Evolutionary conservation across 805 yeast genomes (phyloP).

Genomic region (Wickerhamiella cacticola): DNA sequence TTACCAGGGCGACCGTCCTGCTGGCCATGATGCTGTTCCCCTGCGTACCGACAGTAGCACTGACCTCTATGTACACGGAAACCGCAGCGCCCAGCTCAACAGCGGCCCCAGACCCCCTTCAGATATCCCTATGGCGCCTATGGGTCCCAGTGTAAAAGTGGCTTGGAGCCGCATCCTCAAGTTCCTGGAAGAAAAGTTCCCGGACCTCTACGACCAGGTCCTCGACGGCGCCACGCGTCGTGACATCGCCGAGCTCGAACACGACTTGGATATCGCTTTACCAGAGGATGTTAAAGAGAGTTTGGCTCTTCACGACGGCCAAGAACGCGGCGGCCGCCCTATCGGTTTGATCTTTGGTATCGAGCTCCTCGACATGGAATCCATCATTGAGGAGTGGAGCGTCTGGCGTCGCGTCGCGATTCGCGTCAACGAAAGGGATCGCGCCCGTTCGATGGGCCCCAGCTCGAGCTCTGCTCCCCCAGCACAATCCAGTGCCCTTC

Average conservation of each 20-base stretch:
- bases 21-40: conserved; percentile 16
- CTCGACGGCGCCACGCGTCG: conserved; percentile 67
- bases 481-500: conserved; percentile 26
- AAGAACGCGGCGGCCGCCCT: conserved; percentile 61
- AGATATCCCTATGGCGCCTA: conserved; percentile 23
- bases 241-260: conserved; percentile 74
- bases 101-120: conserved; percentile 24
- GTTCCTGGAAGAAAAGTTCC: conserved; percentile 68
- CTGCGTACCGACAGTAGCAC: conserved; percentile 19
- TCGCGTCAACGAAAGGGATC: conserved; percentile 20
- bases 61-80: conserved; percentile 28
- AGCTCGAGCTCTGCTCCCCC: conserved; percentile 16
- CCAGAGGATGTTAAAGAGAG: conserved; percentile 80
- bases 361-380: conserved; percentile 67
- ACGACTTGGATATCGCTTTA: conserved; percentile 58
- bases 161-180: conserved; percentile 83
- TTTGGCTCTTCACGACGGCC: conserved; percentile 79
- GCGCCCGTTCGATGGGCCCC: background rate
- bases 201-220: conserved; percentile 70
- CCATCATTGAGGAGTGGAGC: conserved; percentile 64
- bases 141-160: conserved; percentile 42
- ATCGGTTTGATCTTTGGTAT: conserved; percentile 72
- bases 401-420: conserved; percentile 55
- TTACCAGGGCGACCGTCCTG: conserved; percentile 24
- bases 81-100: conserved; percentile 28